Percentiles rank a stretch among this genome's conserved stretches.
phyloP scores from a whole-genome alignment of 2,329 filamentous ascomycete genomes.

The Elsinoe batatas region DNA sequence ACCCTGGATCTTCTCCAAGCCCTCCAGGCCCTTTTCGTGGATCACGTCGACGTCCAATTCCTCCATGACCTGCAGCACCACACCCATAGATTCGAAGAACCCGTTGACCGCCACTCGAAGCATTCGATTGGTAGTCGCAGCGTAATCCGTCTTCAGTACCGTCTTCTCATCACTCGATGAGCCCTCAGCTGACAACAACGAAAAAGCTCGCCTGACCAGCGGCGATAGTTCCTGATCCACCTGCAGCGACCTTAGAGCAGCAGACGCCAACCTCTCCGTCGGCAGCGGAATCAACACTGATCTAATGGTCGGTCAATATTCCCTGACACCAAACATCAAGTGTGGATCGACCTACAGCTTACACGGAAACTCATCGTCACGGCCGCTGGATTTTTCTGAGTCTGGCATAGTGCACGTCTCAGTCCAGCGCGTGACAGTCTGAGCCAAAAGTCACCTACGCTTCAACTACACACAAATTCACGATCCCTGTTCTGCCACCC shows the following conservation, averaged over 20 bases:
- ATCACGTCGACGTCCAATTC: slow-evolving; percentile 80
- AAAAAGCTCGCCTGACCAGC: slow-evolving; percentile 64
- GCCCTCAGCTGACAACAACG: slow-evolving; percentile 33
- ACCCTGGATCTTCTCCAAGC: slow-evolving; percentile 31
- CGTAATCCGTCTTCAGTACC: slow-evolving; percentile 65
- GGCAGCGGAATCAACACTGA: slow-evolving; percentile 73
- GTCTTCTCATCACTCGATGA: slow-evolving; percentile 29
- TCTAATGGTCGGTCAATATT: slow-evolving; percentile 34
- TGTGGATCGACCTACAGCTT: slow-evolving; percentile 26
- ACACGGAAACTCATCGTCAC: slow-evolving; percentile 28
- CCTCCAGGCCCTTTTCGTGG: slow-evolving; percentile 35
- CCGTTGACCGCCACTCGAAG: slow-evolving; percentile 90
- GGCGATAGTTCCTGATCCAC: slow-evolving; percentile 87
- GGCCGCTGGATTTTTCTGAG: not conserved
- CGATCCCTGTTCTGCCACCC: not conserved
- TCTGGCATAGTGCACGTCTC: slow-evolving; percentile 1
- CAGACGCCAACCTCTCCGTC: slow-evolving; percentile 62
- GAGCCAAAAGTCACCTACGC: not conserved
- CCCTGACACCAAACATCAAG: not conserved
- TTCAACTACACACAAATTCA: not conserved
- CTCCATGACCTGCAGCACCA: slow-evolving; percentile 82
- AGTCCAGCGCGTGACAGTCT: not conserved
- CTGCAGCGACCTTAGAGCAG: slow-evolving; percentile 63
- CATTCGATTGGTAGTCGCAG: slow-evolving; percentile 90
- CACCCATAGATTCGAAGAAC: slow-evolving; percentile 80